phyloP scores from a whole-genome alignment of 164 flowering plant genomes.

The Akebia trifoliata region DNA sequence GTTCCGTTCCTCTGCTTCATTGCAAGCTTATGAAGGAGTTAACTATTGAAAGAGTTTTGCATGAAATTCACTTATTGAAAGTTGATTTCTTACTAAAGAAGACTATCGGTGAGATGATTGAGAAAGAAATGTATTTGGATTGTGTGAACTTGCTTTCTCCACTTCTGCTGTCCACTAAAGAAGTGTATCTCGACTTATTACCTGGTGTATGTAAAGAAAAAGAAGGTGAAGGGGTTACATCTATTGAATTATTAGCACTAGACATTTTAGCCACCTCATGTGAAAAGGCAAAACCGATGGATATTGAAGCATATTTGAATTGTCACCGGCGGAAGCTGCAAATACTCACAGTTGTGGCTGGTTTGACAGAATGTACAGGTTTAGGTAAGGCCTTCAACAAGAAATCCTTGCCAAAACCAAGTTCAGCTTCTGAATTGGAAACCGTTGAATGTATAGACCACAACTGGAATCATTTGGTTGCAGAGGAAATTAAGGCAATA shows the following conservation, averaged over 20 bases:
- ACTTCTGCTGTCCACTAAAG: conserved; percentile 53
- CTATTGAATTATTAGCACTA: conserved; percentile 68
- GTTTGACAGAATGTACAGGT: conserved; percentile 38
- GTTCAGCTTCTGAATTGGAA: conserved; percentile 35
- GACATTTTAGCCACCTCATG: conserved; percentile 64
- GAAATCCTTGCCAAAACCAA: conserved; percentile 19
- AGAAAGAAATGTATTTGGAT: conserved; percentile 60
- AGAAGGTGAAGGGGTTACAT: conserved; percentile 37
- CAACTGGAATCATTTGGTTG: conserved; percentile 45
- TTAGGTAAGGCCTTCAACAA: conserved; percentile 26
- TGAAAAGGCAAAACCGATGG: conserved; percentile 53
- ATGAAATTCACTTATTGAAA: conserved; percentile 66
- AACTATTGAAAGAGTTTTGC: conserved; percentile 50
- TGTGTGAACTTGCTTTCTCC: conserved; percentile 67
- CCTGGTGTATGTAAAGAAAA: conserved; percentile 29
- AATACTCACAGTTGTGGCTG: conserved; percentile 56
- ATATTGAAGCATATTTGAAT: conserved; percentile 45
- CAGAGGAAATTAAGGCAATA: conserved; percentile 75
- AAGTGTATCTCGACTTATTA: conserved; percentile 37
- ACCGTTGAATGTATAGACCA: conserved; percentile 35
- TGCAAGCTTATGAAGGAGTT: conserved; percentile 54
- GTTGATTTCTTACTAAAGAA: conserved; percentile 55
- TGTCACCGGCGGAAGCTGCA: conserved; percentile 71
- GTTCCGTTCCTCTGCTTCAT: conserved; percentile 47
- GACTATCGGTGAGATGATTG: conserved; percentile 50